Percentiles rank a stretch among this genome's conserved stretches.
phyloP scores from a whole-genome alignment of 257 asterid genomes.

The Solanum habrochaites region DNA sequence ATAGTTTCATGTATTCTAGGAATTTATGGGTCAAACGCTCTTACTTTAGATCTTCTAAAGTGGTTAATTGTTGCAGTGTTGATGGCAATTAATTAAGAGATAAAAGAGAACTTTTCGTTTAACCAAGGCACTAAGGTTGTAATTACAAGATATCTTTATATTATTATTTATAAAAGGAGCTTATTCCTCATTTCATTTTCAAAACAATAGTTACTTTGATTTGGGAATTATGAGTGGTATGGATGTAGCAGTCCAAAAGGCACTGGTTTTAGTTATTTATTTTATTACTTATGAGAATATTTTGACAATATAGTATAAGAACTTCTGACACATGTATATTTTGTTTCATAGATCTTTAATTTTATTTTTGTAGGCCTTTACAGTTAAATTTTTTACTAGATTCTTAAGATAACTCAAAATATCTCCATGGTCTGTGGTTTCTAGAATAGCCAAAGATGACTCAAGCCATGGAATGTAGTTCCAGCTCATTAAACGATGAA shows the following conservation, averaged over 20 bases:
- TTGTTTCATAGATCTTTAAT: no score
- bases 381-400: not conserved
- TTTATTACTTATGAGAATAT: not conserved
- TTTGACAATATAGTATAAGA: not conserved
- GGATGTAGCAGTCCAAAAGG: not conserved
- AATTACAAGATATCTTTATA: not conserved
- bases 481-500: not conserved
- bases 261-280: not conserved
- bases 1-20: not conserved
- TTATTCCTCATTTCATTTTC: no score
- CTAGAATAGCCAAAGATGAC: not conserved
- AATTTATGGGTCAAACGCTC: not conserved
- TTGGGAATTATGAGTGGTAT: not conserved
- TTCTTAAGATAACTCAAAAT: not conserved
- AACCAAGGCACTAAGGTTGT: not conserved
- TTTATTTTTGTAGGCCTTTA: not conserved
- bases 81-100: not conserved
- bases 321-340: not conserved
- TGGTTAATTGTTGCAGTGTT: not conserved
- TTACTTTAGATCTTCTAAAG: not conserved
- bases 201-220: not conserved
- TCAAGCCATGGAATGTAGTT: not conserved
- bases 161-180: not conserved
- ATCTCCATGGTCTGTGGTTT: not conserved
- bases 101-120: not conserved